Base-by-base conservation (phyloP, 2,329 filamentous ascomycete genomes). In the Monascus ruber region DNA sequence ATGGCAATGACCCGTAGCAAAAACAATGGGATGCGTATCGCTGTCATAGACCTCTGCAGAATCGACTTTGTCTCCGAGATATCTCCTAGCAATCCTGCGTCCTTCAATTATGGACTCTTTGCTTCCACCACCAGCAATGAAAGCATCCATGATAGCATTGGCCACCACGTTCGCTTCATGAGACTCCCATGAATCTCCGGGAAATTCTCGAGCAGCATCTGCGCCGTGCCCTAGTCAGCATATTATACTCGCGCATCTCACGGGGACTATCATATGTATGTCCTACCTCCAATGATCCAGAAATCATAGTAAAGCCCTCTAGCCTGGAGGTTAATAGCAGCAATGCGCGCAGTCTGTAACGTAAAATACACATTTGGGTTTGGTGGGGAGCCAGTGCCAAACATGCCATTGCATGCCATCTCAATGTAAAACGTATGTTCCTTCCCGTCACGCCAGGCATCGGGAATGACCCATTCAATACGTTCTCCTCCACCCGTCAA, bases 371-470 rank as follows among this genome's bases (percentile, higher is more conserved):
- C 83, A 68, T 95, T 78, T n/a, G 85, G 83, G 43, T 83, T 72
- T 0, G 91, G 91, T 9, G 91, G 87, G 0, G 82, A 74, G 0
- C 87, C 83, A 59, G 94, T 94, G 51, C 91, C 91, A 65, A 96
- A 96, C 88, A 96, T 96, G 62, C 82, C 81, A 61, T 98, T 98
- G 66, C 91, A 96, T 17, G 91, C 91, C 85, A 96, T 94, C 67
- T 98, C 91, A 47, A 98, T 81, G 62, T 95, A 98, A 53, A 98
- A 84, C 11, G 74, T 78, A 60, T 96, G 88, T 53, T 87, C 77
- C 58, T 89, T 79, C 38, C 86, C 88, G 59, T 94, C 85, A 45
- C 84, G 76, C 66, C 84, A 94, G 10, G 71, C 70, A 37, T 85
- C 71, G 6, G 91, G 89, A 34, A 98, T 71, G 43, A 94, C 78